Base-by-base conservation (phyloP, 441 rosid genomes). In the Populus hybrid region DNA sequence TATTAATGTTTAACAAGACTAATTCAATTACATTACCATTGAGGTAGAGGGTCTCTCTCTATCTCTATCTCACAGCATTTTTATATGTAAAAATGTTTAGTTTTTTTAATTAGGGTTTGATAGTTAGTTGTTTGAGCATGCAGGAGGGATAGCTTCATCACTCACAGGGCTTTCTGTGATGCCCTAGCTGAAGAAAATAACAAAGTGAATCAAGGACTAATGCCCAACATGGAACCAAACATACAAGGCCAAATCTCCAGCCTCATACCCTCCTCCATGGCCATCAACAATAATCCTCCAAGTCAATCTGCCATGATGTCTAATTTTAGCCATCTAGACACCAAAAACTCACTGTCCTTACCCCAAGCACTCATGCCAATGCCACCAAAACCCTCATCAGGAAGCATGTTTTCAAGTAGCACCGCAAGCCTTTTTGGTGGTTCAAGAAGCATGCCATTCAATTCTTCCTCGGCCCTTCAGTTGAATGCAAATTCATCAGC, bases 81-180 rank as follows among this genome's bases (percentile, higher is more conserved):
- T 59, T 21, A 9, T 59, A 8, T 59, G 5, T 59, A 8, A 59
- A n/a, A 8, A 59, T 59, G 9, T 21, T 59, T n/a, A 59, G 10
- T 59, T 59, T 23, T 23, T 21, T 68, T 64, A 3, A 3, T 16
- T 26, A 10, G 38, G n/a, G 59, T 77, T 1, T 28, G 26, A 29
- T 29, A 28, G 29, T 28, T 28, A 28, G 7, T 61, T 35, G 14
- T 29, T n/a, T 23, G 35, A n/a, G 0, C n/a, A n/a, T n/a, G n/a
- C n/a, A n/a, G n/a, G n/a, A n/a, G n/a, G n/a, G n/a, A n/a, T n/a
- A n/a, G n/a, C n/a, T n/a, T n/a, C n/a, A n/a, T n/a, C n/a, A n/a
- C n/a, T 10, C 91, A 90, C 73, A 81, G 90, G 72, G 93, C 91
- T 21, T 88, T 87, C 74, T 88, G 93, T 31, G 91, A 89, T 79